These are phyloP conservation scores for Corchorus olitorius DNA, from an alignment of 345 rosid species.

Conservation along the genomic window DNA sequence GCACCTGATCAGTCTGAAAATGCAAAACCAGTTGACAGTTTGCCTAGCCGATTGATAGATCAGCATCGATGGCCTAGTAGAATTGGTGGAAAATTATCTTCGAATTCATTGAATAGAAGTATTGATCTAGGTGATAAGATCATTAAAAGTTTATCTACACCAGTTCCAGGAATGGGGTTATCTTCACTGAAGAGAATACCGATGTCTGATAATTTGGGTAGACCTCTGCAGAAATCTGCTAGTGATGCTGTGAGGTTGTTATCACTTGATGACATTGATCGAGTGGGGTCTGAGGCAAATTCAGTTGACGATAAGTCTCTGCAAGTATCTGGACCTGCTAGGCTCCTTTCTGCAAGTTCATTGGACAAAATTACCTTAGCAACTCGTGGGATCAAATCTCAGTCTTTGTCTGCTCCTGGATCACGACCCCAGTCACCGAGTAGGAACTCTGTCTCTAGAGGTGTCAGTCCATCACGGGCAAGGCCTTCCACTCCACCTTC, in stretches of 20 bases:
- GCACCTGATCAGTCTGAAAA: conserved; percentile 86
- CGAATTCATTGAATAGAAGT: conserved; percentile 54
- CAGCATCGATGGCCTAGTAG: conserved; percentile 96
- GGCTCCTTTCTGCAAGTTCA: conserved; percentile 47
- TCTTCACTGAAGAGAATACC: conserved; percentile 57
- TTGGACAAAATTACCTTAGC: conserved; percentile 50
- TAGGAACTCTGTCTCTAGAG: conserved; percentile 52
- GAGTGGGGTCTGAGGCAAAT: conserved; percentile 44
- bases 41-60: conserved; percentile 71
- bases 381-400: conserved; percentile 53
- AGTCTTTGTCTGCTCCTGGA: conserved; percentile 42
- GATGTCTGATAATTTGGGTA: conserved; percentile 38
- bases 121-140: conserved; percentile 64
- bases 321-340: conserved; percentile 40
- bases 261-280: conserved; percentile 42
- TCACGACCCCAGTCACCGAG: conserved; percentile 76
- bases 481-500: conserved; percentile 26
- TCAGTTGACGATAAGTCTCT: conserved; percentile 49
- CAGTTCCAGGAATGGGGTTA: conserved; percentile 46
- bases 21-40: conserved; percentile 78
- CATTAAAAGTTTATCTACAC: conserved; percentile 37
- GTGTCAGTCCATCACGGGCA: conserved; percentile 38
- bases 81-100: conserved; percentile 58
- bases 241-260: conserved; percentile 52
- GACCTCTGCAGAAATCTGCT: conserved; percentile 57